Evolutionary conservation across 2,329 filamentous ascomycete species (phyloP), one percentile per base, ranked within the genome.

Genomic region (Phyllosticta citriasiana): DNA sequence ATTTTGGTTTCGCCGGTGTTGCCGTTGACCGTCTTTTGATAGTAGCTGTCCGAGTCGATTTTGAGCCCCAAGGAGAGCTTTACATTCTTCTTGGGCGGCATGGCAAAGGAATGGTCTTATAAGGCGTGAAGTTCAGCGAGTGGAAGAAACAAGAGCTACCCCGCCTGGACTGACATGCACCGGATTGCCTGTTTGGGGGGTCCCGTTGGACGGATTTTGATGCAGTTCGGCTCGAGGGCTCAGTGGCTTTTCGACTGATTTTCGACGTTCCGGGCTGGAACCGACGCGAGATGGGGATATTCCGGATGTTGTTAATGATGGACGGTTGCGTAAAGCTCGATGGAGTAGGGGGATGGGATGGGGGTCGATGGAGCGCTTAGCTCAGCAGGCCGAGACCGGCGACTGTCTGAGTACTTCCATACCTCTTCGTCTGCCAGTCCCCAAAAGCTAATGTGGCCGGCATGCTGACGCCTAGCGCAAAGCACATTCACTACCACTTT

Each of bases 1-100:
- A 72, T 66, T 64, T 71, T 74, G 35, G 71, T 67, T 58, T 70
- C 68, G 59, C 72, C 71, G 27, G 57, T 62, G 25, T 55, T 56
- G 54, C 62, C 52, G 60, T 62, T 40, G 27, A 47, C 26, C 8
- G 57, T 57, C n/a, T 55, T 53, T 54, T 64, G 53, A 50, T 62
- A 64, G 57, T 25, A 59, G 57, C 26, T 62, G 10, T 57, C 47
- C 7, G 56, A 27, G 56, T 62, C 60, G 51, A 62, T 53, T 7
- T 60, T 57, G 60, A 64, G 53, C 27, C 53, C 59, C 5, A 57
- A 47, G 33, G 60, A 59, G 53, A 64, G 53, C 50, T 64, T 60
- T 35, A 64, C 52, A 33, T 60, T 40, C 27, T 62, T 62, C 54
- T 59, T 62, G 52, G 53, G 27, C 6, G 27, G 22, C 62, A 62